Conservation (phyloP, 805 yeast species). For the Naumovozyma baii region DNA sequence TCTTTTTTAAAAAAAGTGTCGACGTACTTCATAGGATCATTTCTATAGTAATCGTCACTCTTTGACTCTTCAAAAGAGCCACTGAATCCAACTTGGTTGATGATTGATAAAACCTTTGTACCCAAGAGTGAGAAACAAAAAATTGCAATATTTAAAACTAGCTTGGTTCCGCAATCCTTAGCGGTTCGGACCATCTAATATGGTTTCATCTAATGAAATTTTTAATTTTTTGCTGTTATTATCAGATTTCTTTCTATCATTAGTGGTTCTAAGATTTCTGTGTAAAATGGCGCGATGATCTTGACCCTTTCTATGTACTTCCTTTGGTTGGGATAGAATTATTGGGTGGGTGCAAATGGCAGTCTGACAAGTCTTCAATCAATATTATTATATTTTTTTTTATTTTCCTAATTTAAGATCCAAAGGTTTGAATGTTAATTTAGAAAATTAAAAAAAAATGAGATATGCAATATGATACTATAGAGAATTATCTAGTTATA, state of each 20-base stretch:
- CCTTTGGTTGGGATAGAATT: constrained; percentile 44
- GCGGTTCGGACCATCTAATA: constrained; percentile 82
- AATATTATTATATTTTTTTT: constrained; percentile 4
- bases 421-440: constrained; percentile 29
- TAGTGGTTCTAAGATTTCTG: constrained; percentile 8
- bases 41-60: constrained; percentile 99
- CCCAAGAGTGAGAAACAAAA: constrained; percentile 75
- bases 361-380: constrained; percentile 99
- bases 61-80: constrained; percentile 98
- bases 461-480: too few species aligned
- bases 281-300: constrained; percentile 95
- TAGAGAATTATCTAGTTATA: too few species aligned
- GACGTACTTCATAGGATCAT: constrained; percentile 99
- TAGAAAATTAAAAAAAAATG: constrained; percentile 11
- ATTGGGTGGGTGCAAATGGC: constrained; percentile 97
- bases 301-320: constrained; percentile 85
- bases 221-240: constrained; percentile 18
- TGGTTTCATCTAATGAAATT: constrained; percentile 15
- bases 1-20: constrained; percentile 42
- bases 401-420: constrained; percentile 18
- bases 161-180: constrained; percentile 80
- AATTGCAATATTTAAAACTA: constrained; percentile 25
- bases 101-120: constrained; percentile 82
- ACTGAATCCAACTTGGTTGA: constrained; percentile 99
- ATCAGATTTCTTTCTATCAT: constrained; percentile 5